Evolutionary conservation across 345 rosid species (phyloP).

Genomic region (Cardamine resedifolia): DNA sequence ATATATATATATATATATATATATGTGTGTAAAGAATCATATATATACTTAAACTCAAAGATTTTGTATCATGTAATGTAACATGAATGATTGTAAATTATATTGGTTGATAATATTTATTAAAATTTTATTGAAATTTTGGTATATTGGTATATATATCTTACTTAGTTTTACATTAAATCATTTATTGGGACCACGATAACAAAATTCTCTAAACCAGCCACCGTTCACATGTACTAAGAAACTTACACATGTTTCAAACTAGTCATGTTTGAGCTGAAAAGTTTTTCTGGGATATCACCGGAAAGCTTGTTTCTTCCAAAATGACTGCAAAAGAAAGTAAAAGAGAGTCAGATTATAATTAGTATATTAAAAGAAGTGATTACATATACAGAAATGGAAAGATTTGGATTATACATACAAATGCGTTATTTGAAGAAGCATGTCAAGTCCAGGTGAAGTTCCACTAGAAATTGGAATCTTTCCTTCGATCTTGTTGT

Average conservation of each 20-base stretch:
- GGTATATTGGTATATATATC: no score
- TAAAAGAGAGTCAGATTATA: neutral
- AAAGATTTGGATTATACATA: neutral
- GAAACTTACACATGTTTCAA: conserved; percentile 13
- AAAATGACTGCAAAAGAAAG: neutral
- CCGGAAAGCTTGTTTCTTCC: conserved; percentile 4
- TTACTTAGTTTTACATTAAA: neutral
- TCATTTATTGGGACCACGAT: neutral
- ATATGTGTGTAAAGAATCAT: no score
- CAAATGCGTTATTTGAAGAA: neutral
- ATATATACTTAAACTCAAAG: no score
- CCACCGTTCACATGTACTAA: neutral
- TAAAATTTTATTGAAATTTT: no score
- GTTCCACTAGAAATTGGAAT: neutral
- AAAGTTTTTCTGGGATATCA: neutral
- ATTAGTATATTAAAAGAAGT: neutral
- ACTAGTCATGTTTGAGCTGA: neutral
- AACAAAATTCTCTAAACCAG: no score
- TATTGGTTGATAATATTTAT: no score
- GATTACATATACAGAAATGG: neutral
- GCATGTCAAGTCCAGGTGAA: conserved; percentile 17
- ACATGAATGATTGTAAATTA: no score
- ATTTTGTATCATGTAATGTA: no score
- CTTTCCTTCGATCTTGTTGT: neutral
- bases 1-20: no score